Conservation (phyloP, 345 rosid species). For the Brassica carinata region DNA sequence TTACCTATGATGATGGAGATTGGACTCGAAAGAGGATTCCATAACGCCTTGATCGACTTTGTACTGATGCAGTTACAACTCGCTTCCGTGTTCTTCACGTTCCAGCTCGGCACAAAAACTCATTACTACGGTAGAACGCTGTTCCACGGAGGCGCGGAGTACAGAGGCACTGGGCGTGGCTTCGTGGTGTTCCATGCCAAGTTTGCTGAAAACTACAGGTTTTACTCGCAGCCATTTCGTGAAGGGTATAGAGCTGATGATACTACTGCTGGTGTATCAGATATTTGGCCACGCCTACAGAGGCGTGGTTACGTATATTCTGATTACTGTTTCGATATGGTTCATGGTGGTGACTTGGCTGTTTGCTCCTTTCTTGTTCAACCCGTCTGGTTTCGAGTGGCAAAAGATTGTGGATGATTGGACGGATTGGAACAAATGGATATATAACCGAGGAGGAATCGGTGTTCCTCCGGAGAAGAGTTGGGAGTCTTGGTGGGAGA, state of each 20-base stretch:
- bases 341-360: constrained; percentile 68
- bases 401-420: constrained; percentile 72
- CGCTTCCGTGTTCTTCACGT: constrained; percentile 69
- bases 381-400: constrained; percentile 76
- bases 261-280: constrained; percentile 60
- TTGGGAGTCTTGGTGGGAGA: constrained; percentile 85
- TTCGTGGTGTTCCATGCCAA: constrained; percentile 88
- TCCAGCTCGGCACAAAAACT: constrained; percentile 67
- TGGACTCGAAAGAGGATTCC: constrained; percentile 71
- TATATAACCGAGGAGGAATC: constrained; percentile 56
- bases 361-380: constrained; percentile 70
- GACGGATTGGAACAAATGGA: constrained; percentile 77
- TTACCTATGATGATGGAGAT: constrained; percentile 81
- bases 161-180: constrained; percentile 90
- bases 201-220: constrained; percentile 74
- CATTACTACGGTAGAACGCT: constrained; percentile 72
- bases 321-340: constrained; percentile 64
- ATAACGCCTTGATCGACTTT: constrained; percentile 61
- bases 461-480: constrained; percentile 66
- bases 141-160: constrained; percentile 85
- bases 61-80: constrained; percentile 71
- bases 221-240: constrained; percentile 73
- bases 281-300: constrained; percentile 51
- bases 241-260: constrained; percentile 64
- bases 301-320: constrained; percentile 48